Evolutionary conservation across 2,329 filamentous ascomycete species (phyloP).

Genomic region (Apiospora koreana): DNA sequence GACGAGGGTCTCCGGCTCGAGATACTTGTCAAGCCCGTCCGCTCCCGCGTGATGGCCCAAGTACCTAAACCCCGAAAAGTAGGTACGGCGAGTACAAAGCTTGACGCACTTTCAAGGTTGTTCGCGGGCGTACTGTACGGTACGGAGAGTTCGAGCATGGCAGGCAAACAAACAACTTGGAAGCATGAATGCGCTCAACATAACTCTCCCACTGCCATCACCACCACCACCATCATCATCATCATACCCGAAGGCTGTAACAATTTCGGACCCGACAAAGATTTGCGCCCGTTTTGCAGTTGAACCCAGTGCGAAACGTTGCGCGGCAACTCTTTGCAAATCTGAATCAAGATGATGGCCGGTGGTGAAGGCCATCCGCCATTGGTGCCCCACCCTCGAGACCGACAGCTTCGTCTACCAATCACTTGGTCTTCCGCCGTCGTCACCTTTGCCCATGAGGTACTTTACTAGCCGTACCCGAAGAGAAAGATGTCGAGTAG

Average conservation of each 20-base stretch:
- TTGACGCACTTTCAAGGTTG: conserved; percentile 10
- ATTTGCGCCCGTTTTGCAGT: conserved; percentile 1
- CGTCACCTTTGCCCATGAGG: conserved; percentile 11
- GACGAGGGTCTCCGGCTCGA: conserved; percentile 16
- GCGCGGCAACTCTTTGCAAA: conserved; percentile 9
- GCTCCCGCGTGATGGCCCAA: conserved; percentile 5
- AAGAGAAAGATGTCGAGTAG: neutral
- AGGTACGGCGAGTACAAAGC: conserved; percentile 9
- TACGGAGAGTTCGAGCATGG: neutral
- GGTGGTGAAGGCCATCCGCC: conserved; percentile 1
- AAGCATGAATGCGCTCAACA: conserved; percentile 11
- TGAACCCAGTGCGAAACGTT: conserved; percentile 11
- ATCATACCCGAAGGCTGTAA: neutral
- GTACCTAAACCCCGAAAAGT: conserved; percentile 10
- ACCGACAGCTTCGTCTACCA: conserved; percentile 10
- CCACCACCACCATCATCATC: neutral
- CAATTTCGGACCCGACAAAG: neutral
- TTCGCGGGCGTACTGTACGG: conserved; percentile 2
- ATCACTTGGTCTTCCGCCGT: conserved; percentile 13
- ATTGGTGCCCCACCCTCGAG: conserved; percentile 11
- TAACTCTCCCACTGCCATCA: neutral
- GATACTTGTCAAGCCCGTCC: conserved; percentile 14
- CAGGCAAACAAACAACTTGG: conserved; percentile 1
- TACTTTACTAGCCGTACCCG: conserved; percentile 1
- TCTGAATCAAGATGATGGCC: conserved; percentile 16